These are phyloP conservation scores for Macroventuria anomochaeta DNA, from an alignment of 2,329 filamentous ascomycete genomes.

Conservation along the genomic window DNA sequence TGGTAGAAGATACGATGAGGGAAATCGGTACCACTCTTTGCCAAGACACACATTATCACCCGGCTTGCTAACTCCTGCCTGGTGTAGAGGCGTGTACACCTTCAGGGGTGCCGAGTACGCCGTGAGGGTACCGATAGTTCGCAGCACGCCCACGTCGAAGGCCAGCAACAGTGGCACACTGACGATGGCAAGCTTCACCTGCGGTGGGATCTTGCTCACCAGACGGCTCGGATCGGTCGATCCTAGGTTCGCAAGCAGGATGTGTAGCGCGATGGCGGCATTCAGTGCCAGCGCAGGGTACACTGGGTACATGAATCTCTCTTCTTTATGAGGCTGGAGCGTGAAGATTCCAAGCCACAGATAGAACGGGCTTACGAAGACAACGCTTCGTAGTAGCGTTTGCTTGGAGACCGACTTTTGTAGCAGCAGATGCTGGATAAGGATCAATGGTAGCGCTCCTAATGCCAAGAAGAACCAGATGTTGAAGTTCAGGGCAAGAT, in stretches of 20 bases:
- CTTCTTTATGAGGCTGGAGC: conserved; percentile 93
- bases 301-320: conserved; percentile 96
- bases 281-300: conserved; percentile 92
- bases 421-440: conserved; percentile 72
- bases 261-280: conserved; percentile 82
- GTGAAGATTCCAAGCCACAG: conserved; percentile 94
- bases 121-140: conserved; percentile 77
- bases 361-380: conserved; percentile 87
- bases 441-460: conserved; percentile 73
- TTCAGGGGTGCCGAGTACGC: conserved; percentile 83
- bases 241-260: conserved; percentile 77
- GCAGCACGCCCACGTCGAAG: conserved; percentile 70
- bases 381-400: conserved; percentile 74
- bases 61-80: conserved; percentile 59
- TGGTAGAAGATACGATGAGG: conserved; percentile 89
- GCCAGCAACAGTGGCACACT: conserved; percentile 67
- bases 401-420: conserved; percentile 68
- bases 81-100: conserved; percentile 71
- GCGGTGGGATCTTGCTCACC: conserved; percentile 73
- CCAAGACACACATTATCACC: conserved; percentile 84
- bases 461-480: conserved; percentile 87
- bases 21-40: conserved; percentile 99
- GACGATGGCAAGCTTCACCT: conserved; percentile 72
- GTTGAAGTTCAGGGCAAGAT: conserved; percentile 93
- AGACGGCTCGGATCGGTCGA: conserved; percentile 71